Base-by-base conservation (phyloP, 1,139 yeast genomes). In the Pichia sp. region DNA sequence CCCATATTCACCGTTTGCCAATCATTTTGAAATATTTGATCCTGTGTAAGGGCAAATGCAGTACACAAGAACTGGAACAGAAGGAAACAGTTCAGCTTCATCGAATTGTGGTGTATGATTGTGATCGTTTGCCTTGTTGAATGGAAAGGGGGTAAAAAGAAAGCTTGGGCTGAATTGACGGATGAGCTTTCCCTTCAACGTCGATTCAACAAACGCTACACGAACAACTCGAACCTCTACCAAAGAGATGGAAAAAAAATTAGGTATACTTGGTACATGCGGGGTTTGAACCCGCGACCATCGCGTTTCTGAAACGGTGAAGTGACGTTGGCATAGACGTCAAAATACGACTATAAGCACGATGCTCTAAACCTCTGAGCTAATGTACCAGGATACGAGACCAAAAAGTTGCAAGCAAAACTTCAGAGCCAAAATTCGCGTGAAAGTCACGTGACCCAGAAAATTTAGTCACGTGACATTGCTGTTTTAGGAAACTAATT, bases 201-300 rank as follows among this genome's bases (percentile, higher is more conserved):
- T n/a, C n/a, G n/a, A n/a, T n/a, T n/a, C n/a, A n/a, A n/a, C n/a
- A n/a, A n/a, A n/a, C n/a, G n/a, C n/a, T n/a, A n/a, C n/a, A n/a
- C n/a, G n/a, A n/a, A n/a, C n/a, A n/a, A n/a, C n/a, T n/a, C n/a
- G n/a, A n/a, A n/a, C n/a, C n/a, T n/a, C n/a, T n/a, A n/a, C n/a
- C n/a, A n/a, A n/a, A n/a, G n/a, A n/a, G n/a, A n/a, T n/a, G n/a
- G n/a, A n/a, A 24, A 24, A 24, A 24, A 24, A 24, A 24, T 24
- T 8, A 24, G 10, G 27, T 24, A 24, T 24, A 24, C 27, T 44
- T 61, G 63, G 66, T 62, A 63, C 65, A 61, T 62, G 60, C 67
- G 67, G 67, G 67, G 67, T 59, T 62, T 62, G 67, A 62, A 62
- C 67, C 67, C 67, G 67, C 61, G 67, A 62, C 67, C 67, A 61